phyloP scores from a whole-genome alignment of 306 rosid genomes.

The Datisca glomerata region DNA sequence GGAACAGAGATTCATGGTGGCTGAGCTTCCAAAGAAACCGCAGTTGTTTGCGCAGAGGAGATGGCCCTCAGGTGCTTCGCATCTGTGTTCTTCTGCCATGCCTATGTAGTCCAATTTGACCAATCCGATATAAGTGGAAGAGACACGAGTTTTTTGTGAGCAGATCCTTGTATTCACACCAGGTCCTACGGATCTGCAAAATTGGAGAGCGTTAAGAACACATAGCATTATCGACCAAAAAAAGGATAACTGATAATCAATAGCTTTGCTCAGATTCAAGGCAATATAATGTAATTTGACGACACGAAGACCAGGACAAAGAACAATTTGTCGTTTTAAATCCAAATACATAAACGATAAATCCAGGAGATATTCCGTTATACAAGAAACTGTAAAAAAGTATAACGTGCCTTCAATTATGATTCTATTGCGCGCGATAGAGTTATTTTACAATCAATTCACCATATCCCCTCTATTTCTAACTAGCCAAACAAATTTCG shows the following conservation, averaged over 20 bases:
- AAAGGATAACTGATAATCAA: neutral
- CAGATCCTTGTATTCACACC: no score
- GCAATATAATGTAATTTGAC: neutral
- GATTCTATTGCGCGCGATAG: no score
- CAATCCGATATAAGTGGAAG: neutral
- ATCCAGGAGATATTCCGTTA: no score
- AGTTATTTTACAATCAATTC: neutral
- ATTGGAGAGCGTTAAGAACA: neutral
- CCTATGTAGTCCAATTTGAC: slow-evolving; percentile 2
- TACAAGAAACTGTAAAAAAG: neutral
- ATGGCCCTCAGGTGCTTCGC: slow-evolving; percentile 67
- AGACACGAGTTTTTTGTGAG: no score
- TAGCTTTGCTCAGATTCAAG: neutral
- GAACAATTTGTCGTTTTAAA: no score
- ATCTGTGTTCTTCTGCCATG: slow-evolving; percentile 82
- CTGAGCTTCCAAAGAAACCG: slow-evolving; percentile 74
- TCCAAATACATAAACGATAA: no score
- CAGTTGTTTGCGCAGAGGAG: slow-evolving; percentile 73
- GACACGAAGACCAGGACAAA: no score
- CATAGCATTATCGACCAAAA: neutral
- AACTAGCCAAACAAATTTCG: neutral
- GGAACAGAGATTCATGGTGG: slow-evolving; percentile 80
- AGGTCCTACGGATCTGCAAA: neutral
- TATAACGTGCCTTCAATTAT: no score
- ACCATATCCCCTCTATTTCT: neutral